Base-by-base conservation (phyloP, 805 yeast genomes). In the Cyberlindnera nakhonratchasimensis region DNA sequence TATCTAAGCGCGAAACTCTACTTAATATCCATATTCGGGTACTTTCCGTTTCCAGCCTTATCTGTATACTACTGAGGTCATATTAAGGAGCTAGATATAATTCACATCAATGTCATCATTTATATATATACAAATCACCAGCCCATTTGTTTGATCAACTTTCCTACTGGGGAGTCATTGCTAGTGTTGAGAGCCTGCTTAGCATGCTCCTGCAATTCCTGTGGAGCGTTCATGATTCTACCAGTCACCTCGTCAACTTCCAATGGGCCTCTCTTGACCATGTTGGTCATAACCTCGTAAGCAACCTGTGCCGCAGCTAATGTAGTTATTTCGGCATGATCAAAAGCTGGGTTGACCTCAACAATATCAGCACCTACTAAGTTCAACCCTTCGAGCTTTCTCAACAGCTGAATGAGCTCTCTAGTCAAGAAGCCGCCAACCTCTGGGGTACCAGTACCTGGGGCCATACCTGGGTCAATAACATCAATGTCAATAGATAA, bases 401-500 rank as follows among this genome's bases (percentile, higher is more conserved):
- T 81, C 33, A 84, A 51, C 19, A 83, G 61, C 6, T 71, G 64
- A 46, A 81, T 70, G 26, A 83, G 64, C 56, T 84, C 91, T 35
- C 91, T 67, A 1, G 82, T 67, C 12, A 79, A 71, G 70, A 82
- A 75, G 3, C 93, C 93, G 13, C 89, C 93, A 4, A 74, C 77
- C 56, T 84, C 93, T 51, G 82, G 75, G 4, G 93, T 84, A 9
- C 93, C 93, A 0, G 91, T 83, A 2, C 86, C 90, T 13, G 90
- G 86, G 3, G 87, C 87, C 38, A 70, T 65, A 5, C 84, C 78
- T 0, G 89, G 89, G 55, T 84, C 93, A 46, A 84, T 67, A 2
- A 80, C 84, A 56, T 81, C 88, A 34, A 85, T 80, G 59, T 86
- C 95, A n/a, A 86, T 83, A 17, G 87, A 79, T 31, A 86, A 66